Base-by-base conservation (phyloP, 1,284 basidiomycete species). In the Sphagnurus paluster region DNA sequence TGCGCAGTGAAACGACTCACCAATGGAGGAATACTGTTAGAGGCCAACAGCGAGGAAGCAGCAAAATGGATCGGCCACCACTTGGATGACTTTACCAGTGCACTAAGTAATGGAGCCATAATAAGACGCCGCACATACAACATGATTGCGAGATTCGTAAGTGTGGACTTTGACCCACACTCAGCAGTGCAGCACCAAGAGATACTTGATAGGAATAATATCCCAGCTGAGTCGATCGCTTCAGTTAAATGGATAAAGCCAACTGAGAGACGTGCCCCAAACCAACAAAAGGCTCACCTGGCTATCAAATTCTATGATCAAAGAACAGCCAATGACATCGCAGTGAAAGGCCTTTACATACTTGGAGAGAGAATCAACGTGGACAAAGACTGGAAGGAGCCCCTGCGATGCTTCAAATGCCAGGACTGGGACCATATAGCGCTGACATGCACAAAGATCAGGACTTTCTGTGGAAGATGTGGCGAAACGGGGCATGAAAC, bases 321-420 rank as follows among this genome's bases (percentile, higher is more conserved):
- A 1, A 26, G 51, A 2, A 24, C n/a, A 6, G 55, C 55, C 1
- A 59, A 60, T 42, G 43, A 36, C 4, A 24, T 43, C 4, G 45
- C 58, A 2, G 14, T 34, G 0, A 13, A 39, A 1, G 54, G 56
- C 1, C 35, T 61, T 0, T 20, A 24, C 7, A 49, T 61, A 1
- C 42, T 24, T 14, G 23, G 46, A 7, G 46, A 35, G 34, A 33
- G 33, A 20, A 25, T 54, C 9, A 19, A 13, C 19, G 45, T 54
- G 0, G 25, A 48, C 7, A 59, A 56, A 32, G 39, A 44, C n/a
- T 52, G 47, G 43, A 54, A 44, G 17, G 59, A 54, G 17, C 59
- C 56, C 1, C 29, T 55, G 0, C 39, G 53, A 13, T 69, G 66
- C 45, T 20, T 55, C 7, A 63, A 60, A 26, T 69, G 67, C 50